Base-by-base conservation (phyloP, 352 stramenopile species). In the Phytopythium helicoides region DNA sequence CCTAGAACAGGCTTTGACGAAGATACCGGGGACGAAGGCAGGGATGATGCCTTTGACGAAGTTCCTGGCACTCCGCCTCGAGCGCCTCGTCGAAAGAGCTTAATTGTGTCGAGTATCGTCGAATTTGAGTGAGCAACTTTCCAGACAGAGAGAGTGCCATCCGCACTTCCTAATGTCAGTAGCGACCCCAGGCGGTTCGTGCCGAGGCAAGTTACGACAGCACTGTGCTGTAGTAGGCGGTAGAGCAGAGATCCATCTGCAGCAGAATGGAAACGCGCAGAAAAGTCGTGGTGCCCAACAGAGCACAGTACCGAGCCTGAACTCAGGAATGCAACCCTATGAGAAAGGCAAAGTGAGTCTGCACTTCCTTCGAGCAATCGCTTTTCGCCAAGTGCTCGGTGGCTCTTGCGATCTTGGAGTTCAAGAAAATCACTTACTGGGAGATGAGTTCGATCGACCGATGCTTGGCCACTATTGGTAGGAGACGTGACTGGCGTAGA, bases 121-220 rank as follows among this genome's bases (percentile, higher is more conserved):
- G 73, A 85, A 22, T 71, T 89, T 37, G 75, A 76, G 34, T 64
- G 69, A 21, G 75, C 73, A 28, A 92, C 64, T 58, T 86, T 89
- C 83, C 85, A 95, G 14, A 93, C 64, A 8, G 79, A 92, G 31
- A 95, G 74, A 8, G 81, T 92, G 21, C 81, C 77, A 53, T 95
- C 81, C 3, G 62, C 65, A 37, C 78, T 80, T 2, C 80, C 80
- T 7, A 93, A 57, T 1, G 67, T 69, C 9, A 91, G 58, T 31
- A 87, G 56, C 3, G 68, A 70, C 22, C 74, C 71, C 3, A 69
- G 66, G 5, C 62, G 58, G 50, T 67, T 90, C 19, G 69, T 76
- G 15, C 40, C 66, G 23, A 93, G 64, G 25, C 81, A 92, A 19
- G 72, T 84, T 19, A 93, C 81, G 15, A 87, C 65, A 6, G 76